Percentiles rank a stretch among this genome's conserved stretches.
phyloP scores from a whole-genome alignment of 768 basidiomycete genomes.

The Plicaturopsis crispa region DNA sequence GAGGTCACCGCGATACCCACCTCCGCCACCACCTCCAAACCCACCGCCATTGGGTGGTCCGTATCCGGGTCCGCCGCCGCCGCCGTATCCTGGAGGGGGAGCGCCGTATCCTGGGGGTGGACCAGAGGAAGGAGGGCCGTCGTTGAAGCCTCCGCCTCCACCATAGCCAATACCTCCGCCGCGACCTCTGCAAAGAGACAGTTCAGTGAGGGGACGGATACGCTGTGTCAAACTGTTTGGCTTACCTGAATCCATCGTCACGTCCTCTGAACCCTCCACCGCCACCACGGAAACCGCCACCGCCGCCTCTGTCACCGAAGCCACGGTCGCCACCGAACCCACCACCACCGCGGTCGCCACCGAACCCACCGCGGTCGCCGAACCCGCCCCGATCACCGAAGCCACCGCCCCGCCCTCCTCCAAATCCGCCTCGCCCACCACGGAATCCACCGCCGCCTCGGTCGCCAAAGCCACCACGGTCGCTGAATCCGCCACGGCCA shows the following conservation, averaged over 20 bases:
- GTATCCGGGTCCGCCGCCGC: constrained; percentile 31
- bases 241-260: constrained; percentile 46
- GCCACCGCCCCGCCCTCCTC: constrained; percentile 26
- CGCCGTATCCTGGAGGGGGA: constrained; percentile 30
- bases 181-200: constrained; percentile 43
- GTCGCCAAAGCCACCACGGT: constrained; percentile 32
- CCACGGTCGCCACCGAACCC: constrained; percentile 35
- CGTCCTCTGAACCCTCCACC: constrained; percentile 36
- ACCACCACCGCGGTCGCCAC: constrained; percentile 27
- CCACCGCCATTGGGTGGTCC: constrained; percentile 39
- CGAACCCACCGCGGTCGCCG: constrained; percentile 23
- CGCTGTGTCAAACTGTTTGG: not conserved
- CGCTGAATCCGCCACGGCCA: constrained; percentile 30
- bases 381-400: constrained; percentile 26
- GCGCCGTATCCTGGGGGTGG: constrained; percentile 49
- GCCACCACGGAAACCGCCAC: constrained; percentile 29
- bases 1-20: constrained; percentile 64
- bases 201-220: constrained; percentile 9
- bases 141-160: constrained; percentile 52
- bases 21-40: constrained; percentile 25
- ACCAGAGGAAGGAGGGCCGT: constrained; percentile 40
- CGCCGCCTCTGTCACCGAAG: constrained; percentile 30
- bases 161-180: constrained; percentile 70
- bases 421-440: constrained; percentile 25
- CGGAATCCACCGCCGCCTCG: constrained; percentile 39